These are phyloP conservation scores for Candida xiaguanensis DNA, from an alignment of 805 yeast genomes.

Conservation along the genomic window DNA sequence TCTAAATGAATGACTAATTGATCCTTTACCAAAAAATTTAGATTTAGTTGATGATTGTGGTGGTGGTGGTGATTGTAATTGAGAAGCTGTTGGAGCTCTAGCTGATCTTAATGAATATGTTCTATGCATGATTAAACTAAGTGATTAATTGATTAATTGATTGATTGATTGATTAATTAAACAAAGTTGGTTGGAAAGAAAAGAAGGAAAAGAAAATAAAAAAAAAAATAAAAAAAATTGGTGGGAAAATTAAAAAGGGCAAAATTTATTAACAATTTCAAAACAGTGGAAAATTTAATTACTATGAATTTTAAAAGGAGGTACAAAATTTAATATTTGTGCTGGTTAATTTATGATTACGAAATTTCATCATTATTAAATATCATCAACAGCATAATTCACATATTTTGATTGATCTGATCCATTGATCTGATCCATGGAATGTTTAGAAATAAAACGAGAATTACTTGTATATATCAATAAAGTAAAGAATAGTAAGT, in stretches of 20 bases:
- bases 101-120: slow-evolving; percentile 75
- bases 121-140: slow-evolving; percentile 59
- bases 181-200: slow-evolving; percentile 2
- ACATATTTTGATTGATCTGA: too few relatives aligned
- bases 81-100: slow-evolving; percentile 82
- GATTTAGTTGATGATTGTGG: slow-evolving; percentile 73
- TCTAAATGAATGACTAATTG: slow-evolving; percentile 67
- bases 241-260: not conserved
- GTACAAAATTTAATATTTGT: not conserved
- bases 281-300: not conserved
- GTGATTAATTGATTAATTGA: not conserved
- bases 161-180: too few relatives aligned
- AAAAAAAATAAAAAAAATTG: not conserved
- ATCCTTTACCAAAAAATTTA: slow-evolving; percentile 71
- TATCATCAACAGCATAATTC: too few relatives aligned
- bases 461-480: too few relatives aligned
- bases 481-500: too few relatives aligned
- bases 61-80: slow-evolving; percentile 75
- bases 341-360: not conserved
- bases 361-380: not conserved
- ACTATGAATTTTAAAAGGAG: not conserved
- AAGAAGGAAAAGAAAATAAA: not conserved
- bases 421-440: too few relatives aligned
- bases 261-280: too few relatives aligned
- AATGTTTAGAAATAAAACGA: too few relatives aligned